Base-by-base conservation (phyloP, 2,329 filamentous ascomycete species). In the Aspergillus ibericus region DNA sequence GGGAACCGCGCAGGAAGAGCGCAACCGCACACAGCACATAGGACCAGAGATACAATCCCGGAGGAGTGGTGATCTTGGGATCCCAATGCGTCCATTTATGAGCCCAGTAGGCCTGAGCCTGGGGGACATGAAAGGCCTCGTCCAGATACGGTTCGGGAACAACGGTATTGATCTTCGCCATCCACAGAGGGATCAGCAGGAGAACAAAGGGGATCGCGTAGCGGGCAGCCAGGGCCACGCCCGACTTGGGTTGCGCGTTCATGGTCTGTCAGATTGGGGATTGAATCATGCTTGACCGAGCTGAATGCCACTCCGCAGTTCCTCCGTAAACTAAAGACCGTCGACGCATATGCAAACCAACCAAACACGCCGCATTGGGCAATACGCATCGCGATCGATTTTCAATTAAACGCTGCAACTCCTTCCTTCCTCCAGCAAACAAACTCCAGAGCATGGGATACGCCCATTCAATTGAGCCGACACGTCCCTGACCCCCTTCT, bases 31-130 rank as follows among this genome's bases (percentile, higher is more conserved):
- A 70, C 20, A 68, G 56, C 27, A 75, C 81, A 72, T 81, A 92
- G 79, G 76, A 75, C 64, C 65, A 72, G 48, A 80, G 81, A 69
- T 81, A 92, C 80, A 99, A 79, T 34, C 93, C 95, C 0, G 95
- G 93, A 0, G 95, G 95, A 1, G 95, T 99, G 0, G 95, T 99
- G 71, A 99, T 95, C 74, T 98, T 99, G 59, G 93, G 89, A 75
- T 99, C 93, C 95, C 95, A 99, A 56, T 91, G 82, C 12, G 75
- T 72, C 78, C 89, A 96, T 55, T 83, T 83, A 10, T 89, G 88
- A 40, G 83, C 74, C 74, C 93, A 97, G 74, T 96, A 99, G 29
- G 85, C 86, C 68, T 96, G 91, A 0, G 92, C 92, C 76, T 99
- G 95, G 0, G 92, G 91, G 20, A 97, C 88, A 73, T 99, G 79